These are phyloP conservation scores for Saprolegnia parasitica DNA, from an alignment of 352 stramenopile genomes.

Conservation along the genomic window DNA sequence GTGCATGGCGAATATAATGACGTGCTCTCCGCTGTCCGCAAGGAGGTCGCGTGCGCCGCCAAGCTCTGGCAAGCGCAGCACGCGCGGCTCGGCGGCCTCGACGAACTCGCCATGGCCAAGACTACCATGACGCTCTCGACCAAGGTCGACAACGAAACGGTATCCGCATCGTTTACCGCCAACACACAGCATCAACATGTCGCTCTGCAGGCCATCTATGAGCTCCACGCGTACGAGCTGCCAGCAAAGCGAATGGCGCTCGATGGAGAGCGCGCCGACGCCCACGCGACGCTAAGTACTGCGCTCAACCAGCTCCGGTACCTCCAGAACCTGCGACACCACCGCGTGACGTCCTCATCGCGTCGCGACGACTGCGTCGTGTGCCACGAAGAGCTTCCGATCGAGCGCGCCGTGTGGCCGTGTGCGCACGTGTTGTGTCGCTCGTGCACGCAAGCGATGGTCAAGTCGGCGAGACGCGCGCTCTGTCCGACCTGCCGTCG, in stretches of 20 bases:
- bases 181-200: too few relatives aligned
- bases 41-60: slow-evolving; percentile 51
- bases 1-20: slow-evolving; percentile 21
- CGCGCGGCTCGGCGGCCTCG: slow-evolving; percentile 57
- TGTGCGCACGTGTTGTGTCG: slow-evolving; percentile 86
- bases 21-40: slow-evolving; percentile 37
- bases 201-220: too few relatives aligned
- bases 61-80: slow-evolving; percentile 68
- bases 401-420: slow-evolving; percentile 60
- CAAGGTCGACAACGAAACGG: too few relatives aligned
- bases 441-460: slow-evolving; percentile 41
- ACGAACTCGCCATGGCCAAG: slow-evolving; percentile 75
- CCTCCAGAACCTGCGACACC: slow-evolving; percentile 44
- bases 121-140: slow-evolving; percentile 46
- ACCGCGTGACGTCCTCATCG: slow-evolving; percentile 13
- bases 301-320: slow-evolving; percentile 59
- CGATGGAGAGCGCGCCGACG: slow-evolving; percentile 42
- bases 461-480: slow-evolving; percentile 34
- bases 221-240: slow-evolving; percentile 35
- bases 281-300: slow-evolving; percentile 43
- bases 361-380: slow-evolving; percentile 52
- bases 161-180: too few relatives aligned
- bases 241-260: slow-evolving; percentile 37
- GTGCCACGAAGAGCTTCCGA: slow-evolving; percentile 66
- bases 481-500: slow-evolving; percentile 59